Evolutionary conservation across 1,139 yeast genomes (phyloP).

Genomic region (Debaryomycetaceae sp.): DNA sequence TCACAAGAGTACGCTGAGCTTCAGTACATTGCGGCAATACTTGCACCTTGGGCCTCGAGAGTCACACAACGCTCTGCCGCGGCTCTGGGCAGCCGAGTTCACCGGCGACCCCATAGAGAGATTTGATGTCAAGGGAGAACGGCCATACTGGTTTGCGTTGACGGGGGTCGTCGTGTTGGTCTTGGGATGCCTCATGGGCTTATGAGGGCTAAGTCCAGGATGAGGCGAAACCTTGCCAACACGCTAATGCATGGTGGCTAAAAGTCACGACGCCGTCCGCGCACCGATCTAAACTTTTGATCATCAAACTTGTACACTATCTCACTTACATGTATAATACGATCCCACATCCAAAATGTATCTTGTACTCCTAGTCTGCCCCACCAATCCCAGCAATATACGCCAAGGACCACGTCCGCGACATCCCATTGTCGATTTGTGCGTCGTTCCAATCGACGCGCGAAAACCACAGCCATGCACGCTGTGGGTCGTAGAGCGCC

Average conservation of each 20-base stretch:
- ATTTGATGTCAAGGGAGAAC: constrained; percentile 6
- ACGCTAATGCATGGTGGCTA: no score
- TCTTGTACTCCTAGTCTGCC: constrained; percentile 1
- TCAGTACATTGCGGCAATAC: no score
- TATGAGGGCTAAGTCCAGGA: no score
- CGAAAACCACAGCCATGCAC: constrained; percentile 37
- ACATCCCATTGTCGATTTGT: constrained; percentile 41
- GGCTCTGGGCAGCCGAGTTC: no score
- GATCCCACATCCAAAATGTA: neutral
- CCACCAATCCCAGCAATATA: constrained; percentile 39
- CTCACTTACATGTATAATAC: no score
- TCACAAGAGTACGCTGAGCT: no score
- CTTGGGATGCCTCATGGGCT: constrained; percentile 1
- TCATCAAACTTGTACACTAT: no score
- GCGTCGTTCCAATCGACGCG: constrained; percentile 35
- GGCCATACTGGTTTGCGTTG: constrained; percentile 6
- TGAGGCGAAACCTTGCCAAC: no score
- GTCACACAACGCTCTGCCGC: no score
- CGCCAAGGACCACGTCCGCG: constrained; percentile 43
- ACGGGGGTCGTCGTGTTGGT: constrained; percentile 4
- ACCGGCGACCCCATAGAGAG: constrained; percentile 7
- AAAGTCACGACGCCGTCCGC: no score
- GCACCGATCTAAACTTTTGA: no score
- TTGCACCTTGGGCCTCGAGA: no score
- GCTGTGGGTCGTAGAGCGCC: constrained; percentile 33